These are phyloP conservation scores for Candida quercuum DNA, from an alignment of 805 yeast genomes.

Conservation along the genomic window DNA sequence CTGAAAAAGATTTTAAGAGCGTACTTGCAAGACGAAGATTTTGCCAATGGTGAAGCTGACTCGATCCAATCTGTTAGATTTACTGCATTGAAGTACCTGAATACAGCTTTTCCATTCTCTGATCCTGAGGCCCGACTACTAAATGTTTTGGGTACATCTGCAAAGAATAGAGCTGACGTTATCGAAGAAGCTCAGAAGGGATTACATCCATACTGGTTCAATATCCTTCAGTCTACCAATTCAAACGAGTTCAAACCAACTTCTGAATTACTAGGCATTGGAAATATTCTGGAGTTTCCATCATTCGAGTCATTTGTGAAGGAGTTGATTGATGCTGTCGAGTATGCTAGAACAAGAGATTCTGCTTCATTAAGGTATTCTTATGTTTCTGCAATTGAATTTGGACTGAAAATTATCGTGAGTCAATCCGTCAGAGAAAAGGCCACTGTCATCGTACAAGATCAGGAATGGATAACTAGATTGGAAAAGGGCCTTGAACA, in stretches of 20 bases:
- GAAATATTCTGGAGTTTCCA: conserved; percentile 47
- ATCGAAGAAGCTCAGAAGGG: conserved; percentile 79
- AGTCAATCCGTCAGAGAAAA: conserved; percentile 56
- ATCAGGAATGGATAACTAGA: conserved; percentile 70
- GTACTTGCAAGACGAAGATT: conserved; percentile 31
- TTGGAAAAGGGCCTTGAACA: conserved; percentile 62
- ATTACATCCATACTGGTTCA: conserved; percentile 78
- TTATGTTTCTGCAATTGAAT: conserved; percentile 41
- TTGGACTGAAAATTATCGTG: conserved; percentile 52
- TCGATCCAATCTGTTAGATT: conserved; percentile 50
- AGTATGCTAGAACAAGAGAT: conserved; percentile 16
- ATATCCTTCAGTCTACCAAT: conserved; percentile 42
- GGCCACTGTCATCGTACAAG: conserved; percentile 53
- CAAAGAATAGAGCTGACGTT: conserved; percentile 60
- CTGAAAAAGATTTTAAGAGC: conserved; percentile 35
- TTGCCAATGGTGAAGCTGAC: conserved; percentile 22
- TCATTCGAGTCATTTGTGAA: conserved; percentile 36
- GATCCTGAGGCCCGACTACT: conserved; percentile 65
- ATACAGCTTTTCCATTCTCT: conserved; percentile 57
- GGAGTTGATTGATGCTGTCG: conserved; percentile 25
- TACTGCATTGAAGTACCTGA: conserved; percentile 59
- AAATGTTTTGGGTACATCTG: conserved; percentile 58
- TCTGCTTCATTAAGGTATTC: conserved; percentile 27
- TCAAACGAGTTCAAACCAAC: conserved; percentile 39
- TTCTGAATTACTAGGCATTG: conserved; percentile 35